Evolutionary conservation across 2,329 filamentous ascomycete genomes (phyloP).

Genomic region (Hymenotorrendiella dingleyae): DNA sequence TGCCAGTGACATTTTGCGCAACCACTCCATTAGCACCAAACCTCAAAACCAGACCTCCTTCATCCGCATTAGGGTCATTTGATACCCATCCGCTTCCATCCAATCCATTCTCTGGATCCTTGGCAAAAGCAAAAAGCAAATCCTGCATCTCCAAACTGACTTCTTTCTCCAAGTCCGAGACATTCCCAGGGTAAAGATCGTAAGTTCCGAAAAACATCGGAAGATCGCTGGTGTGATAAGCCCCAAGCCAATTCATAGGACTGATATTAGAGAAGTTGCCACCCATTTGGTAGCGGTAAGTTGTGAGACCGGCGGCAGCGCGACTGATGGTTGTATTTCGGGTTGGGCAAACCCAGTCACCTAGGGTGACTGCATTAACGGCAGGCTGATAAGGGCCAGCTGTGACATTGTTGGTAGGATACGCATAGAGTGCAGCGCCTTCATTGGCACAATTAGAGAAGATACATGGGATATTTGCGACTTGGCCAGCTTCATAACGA

Average conservation of each 20-base stretch:
- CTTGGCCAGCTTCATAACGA: slow-evolving; percentile 7
- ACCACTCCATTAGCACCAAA: slow-evolving; percentile 4
- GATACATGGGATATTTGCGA: slow-evolving; percentile 16
- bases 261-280: slow-evolving; percentile 29
- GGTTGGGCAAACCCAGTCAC: neutral
- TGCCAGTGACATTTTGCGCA: neutral
- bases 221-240: slow-evolving; percentile 30
- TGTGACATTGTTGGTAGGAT: slow-evolving; percentile 15
- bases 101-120: slow-evolving; percentile 6
- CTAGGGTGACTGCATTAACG: slow-evolving; percentile 9
- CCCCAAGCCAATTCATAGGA: slow-evolving; percentile 24
- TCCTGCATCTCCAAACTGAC: slow-evolving; percentile 26
- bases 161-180: slow-evolving; percentile 25
- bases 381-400: slow-evolving; percentile 28
- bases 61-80: slow-evolving; percentile 1
- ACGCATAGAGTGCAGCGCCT: slow-evolving; percentile 20
- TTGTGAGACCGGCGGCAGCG: slow-evolving; percentile 30
- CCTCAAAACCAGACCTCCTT: slow-evolving; percentile 1
- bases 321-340: slow-evolving; percentile 16
- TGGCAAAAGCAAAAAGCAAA: slow-evolving; percentile 8
- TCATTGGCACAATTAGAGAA: slow-evolving; percentile 27
- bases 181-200: slow-evolving; percentile 24
- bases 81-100: slow-evolving; percentile 3
- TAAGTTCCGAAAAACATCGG: slow-evolving; percentile 28
- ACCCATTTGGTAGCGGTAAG: slow-evolving; percentile 31